Conservation (phyloP, 1,284 basidiomycete genomes). For the Rhizopogon parksii region DNA sequence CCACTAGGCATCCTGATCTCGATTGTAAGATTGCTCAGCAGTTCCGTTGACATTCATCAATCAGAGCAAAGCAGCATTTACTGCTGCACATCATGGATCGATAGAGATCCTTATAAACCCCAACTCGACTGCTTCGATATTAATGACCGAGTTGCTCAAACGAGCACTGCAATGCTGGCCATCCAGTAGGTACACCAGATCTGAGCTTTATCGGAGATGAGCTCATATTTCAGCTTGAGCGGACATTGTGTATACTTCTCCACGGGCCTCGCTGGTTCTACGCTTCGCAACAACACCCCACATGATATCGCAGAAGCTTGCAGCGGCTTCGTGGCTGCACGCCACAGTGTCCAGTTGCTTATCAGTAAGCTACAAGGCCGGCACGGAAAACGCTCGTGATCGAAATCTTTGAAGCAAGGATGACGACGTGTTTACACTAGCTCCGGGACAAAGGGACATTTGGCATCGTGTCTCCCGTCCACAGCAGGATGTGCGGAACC, state of each 20-base stretch:
- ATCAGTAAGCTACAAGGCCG: conserved; percentile 33
- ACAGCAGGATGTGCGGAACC: conserved; percentile 42
- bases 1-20: neutral
- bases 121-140: conserved; percentile 34
- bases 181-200: conserved; percentile 16
- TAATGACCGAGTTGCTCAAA: conserved; percentile 34
- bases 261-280: neutral
- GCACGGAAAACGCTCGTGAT: conserved; percentile 30
- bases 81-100: conserved; percentile 1
- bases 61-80: neutral
- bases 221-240: neutral
- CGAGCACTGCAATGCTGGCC: conserved; percentile 25
- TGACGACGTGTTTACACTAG: conserved; percentile 19
- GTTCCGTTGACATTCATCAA: neutral
- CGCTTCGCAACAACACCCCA: conserved; percentile 25
- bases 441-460: conserved; percentile 22
- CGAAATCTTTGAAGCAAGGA: conserved; percentile 43
- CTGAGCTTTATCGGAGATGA: neutral
- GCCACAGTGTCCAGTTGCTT: conserved; percentile 46
- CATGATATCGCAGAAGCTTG: conserved; percentile 32
- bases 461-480: conserved; percentile 36
- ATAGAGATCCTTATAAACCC: conserved; percentile 40
- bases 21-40: neutral
- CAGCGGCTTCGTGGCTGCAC: conserved; percentile 40
- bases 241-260: conserved; percentile 1